These are phyloP conservation scores for Talaromyces sp. DNA, from an alignment of 2,329 filamentous ascomycete genomes.

Conservation along the genomic window DNA sequence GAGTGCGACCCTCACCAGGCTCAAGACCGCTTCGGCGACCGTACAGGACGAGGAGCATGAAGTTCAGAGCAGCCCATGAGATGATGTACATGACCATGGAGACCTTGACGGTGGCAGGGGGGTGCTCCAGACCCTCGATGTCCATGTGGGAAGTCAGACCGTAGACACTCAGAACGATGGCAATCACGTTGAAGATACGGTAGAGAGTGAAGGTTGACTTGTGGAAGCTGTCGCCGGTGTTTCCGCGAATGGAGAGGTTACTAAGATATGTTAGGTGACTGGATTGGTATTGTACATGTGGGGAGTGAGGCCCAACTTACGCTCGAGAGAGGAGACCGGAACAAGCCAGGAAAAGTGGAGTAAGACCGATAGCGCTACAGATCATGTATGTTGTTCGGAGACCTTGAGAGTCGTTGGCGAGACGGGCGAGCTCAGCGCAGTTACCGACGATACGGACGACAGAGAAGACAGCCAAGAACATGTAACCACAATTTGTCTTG, in stretches of 20 bases:
- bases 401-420: constrained; percentile 43
- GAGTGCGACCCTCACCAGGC: constrained; percentile 50
- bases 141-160: constrained; percentile 46
- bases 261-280: constrained; percentile 13
- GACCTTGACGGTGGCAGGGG: constrained; percentile 40
- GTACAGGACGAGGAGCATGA: constrained; percentile 36
- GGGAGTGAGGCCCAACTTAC: constrained; percentile 26
- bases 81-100: constrained; percentile 49
- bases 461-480: constrained; percentile 58
- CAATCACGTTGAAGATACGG: constrained; percentile 34
- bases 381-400: constrained; percentile 47
- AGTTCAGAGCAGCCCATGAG: constrained; percentile 31
- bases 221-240: constrained; percentile 21
- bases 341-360: constrained; percentile 52
- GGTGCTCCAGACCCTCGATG: constrained; percentile 28
- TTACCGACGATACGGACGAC: constrained; percentile 56
- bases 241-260: constrained; percentile 27
- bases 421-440: constrained; percentile 54
- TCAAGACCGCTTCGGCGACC: constrained; percentile 38
- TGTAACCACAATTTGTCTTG: constrained; percentile 53
- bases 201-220: constrained; percentile 32
- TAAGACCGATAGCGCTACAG: constrained; percentile 53
- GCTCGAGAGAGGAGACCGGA: constrained; percentile 48
- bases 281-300: background rate
- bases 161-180: constrained; percentile 46